Percentiles rank a stretch among this genome's conserved stretches.
Conservation (phyloP, 2,329 filamentous ascomycete species). For the Ceratocystiopsis brevicomis region DNA sequence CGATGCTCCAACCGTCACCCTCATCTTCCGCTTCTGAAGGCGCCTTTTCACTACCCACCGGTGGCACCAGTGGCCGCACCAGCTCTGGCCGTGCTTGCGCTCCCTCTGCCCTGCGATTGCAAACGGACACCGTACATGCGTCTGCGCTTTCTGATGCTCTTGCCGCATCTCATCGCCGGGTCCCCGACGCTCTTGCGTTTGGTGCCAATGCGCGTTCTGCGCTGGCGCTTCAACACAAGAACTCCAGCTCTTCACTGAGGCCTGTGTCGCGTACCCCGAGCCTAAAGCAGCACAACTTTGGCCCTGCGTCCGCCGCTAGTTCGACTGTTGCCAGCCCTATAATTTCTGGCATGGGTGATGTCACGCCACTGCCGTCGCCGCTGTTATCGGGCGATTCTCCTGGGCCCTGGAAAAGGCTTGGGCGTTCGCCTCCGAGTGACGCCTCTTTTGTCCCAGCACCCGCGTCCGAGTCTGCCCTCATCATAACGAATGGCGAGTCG, state of each 20-base stretch:
- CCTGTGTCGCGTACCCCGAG: conserved; percentile 41
- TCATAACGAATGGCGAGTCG: conserved; percentile 32
- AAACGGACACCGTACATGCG: too few species aligned
- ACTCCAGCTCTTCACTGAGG: conserved; percentile 26
- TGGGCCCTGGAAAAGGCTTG: conserved; percentile 43
- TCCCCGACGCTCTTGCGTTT: too few species aligned
- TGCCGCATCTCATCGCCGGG: too few species aligned
- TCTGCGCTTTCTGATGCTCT: too few species aligned
- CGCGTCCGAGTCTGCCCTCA: conserved; percentile 25
- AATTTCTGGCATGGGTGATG: conserved; percentile 55
- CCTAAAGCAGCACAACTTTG: conserved; percentile 31
- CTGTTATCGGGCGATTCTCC: conserved; percentile 46
- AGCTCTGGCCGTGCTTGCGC: too few species aligned
- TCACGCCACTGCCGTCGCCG: conserved; percentile 64
- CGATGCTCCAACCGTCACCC: too few species aligned
- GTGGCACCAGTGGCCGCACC: too few species aligned
- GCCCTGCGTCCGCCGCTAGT: conserved; percentile 36
- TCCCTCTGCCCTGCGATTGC: too few species aligned
- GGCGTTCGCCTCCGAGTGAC: conserved; percentile 26
- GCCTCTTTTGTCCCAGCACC: conserved; percentile 17
- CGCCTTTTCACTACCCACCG: too few species aligned
- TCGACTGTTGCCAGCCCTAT: conserved; percentile 56
- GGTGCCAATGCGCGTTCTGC: too few species aligned
- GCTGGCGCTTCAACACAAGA: conserved; percentile 18
- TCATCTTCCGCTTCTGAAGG: too few species aligned